A percentile compares a stretch with the other conserved stretches of the same genome.
These are phyloP conservation scores for Penicillium janthinellum DNA, from an alignment of 2,329 filamentous ascomycete genomes.

Conservation along the genomic window DNA sequence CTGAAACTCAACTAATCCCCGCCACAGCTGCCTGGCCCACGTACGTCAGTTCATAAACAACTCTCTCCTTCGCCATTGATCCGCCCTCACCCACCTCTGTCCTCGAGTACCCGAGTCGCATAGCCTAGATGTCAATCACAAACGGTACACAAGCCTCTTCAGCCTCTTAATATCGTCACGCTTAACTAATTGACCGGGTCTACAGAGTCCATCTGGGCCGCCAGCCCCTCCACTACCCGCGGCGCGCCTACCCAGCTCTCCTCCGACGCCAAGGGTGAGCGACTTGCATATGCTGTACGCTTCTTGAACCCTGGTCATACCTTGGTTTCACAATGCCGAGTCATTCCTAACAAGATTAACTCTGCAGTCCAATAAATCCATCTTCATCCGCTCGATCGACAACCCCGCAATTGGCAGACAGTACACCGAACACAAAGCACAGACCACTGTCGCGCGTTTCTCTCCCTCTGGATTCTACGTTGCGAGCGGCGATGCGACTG, in stretches of 20 bases:
- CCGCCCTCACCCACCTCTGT: conserved; percentile 4
- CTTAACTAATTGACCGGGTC: conserved; percentile 19
- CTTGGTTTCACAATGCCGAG: neutral
- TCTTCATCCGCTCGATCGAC: conserved; percentile 95
- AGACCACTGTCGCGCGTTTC: conserved; percentile 91
- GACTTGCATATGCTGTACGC: conserved; percentile 87
- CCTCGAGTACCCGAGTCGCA: conserved; percentile 12
- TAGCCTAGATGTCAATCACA: conserved; percentile 46
- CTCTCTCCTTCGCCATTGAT: conserved; percentile 5
- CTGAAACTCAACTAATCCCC: conserved; percentile 11
- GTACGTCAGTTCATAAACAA: conserved; percentile 21
- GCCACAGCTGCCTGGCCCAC: conserved; percentile 11
- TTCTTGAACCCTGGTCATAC: conserved; percentile 1
- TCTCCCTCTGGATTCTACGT: conserved; percentile 93
- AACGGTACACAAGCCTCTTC: conserved; percentile 38
- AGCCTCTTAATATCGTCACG: neutral
- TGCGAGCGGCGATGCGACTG: conserved; percentile 84
- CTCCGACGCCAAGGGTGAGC: conserved; percentile 83
- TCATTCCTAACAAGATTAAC: conserved; percentile 5
- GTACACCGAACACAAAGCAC: conserved; percentile 86
- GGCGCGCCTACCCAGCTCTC: conserved; percentile 89
- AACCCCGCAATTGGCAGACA: conserved; percentile 80
- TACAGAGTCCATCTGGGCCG: conserved; percentile 75
- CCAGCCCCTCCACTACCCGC: conserved; percentile 78
- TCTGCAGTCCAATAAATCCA: conserved; percentile 83